Evolutionary conservation across 2,329 filamentous ascomycete species (phyloP), one percentile per base, ranked within the genome.

Genomic region (Didymella glomerata): DNA sequence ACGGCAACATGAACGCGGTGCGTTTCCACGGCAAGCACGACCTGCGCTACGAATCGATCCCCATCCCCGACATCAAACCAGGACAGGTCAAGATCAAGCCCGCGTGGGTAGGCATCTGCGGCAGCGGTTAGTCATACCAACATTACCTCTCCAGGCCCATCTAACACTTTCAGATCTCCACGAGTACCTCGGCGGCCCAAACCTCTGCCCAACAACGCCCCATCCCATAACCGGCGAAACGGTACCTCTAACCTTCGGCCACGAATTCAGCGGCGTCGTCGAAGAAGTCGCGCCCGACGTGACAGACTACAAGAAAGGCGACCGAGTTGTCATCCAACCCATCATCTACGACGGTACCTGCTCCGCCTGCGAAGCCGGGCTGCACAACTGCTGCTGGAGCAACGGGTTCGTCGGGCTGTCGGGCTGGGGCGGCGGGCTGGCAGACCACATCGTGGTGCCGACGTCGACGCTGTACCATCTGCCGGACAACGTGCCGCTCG

Each of bases 331-430:
- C 41, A 76, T 84, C 1, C 80, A 84, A 63, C 83, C 84, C 9
- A 85, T 84, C 69, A 84, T 85, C 46, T 85, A 84, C 68, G 82
- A 84, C 54, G 80, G 79, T 8, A 81, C 80, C 13, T 85, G 83
- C 66, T 78, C 78, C 11, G 79, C 83, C 7, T 86, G 84, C 65
- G 75, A 79, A 56, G 79, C 81, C n/a, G 82, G 82, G 0, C 69
- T 82, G 20, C 79, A 83, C 54, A 85, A 85, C 57, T 84, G 82
- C 72, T 85, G 83, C 64, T 82, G 83, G 69, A 81, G 78, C 46
- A 84, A 83, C 58, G 83, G 83, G 2, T 85, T 85, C 66, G 75
- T 85, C 7, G 83, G 83, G 1, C 66, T 85, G 18, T 83, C 80
- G 42, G 82, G 80, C 32, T 85, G 81, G 81, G 83, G 83, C 22